These are phyloP conservation scores for Termitomyces sp. DNA, from an alignment of 768 basidiomycete genomes.

Conservation along the genomic window DNA sequence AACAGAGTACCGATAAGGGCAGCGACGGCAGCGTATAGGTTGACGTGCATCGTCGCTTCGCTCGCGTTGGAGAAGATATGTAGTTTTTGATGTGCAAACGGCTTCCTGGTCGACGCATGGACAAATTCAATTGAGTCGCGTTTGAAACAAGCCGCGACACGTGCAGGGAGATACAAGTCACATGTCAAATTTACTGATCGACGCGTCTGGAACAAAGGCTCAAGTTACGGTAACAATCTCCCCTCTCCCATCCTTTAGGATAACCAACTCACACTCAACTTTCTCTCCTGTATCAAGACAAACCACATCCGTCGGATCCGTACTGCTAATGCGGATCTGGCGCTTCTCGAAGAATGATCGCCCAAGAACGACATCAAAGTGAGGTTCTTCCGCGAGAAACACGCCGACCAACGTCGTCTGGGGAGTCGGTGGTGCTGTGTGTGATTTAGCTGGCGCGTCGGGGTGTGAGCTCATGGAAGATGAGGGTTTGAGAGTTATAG, in stretches of 20 bases:
- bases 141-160: background rate
- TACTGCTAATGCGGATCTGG: slow-evolving; percentile 73
- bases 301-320: slow-evolving; percentile 85
- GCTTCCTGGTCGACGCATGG: background rate
- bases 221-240: slow-evolving; percentile 88
- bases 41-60: background rate
- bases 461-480: slow-evolving; percentile 26
- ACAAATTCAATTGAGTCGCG: background rate
- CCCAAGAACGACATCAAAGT: slow-evolving; percentile 94
- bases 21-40: background rate
- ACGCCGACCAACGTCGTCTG: slow-evolving; percentile 53
- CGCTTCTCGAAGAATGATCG: slow-evolving; percentile 79
- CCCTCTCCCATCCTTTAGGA: slow-evolving; percentile 86
- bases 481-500: slow-evolving; percentile 62
- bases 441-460: slow-evolving; percentile 18
- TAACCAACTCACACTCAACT: slow-evolving; percentile 87
- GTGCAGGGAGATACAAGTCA: background rate
- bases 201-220: background rate
- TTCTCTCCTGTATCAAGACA: slow-evolving; percentile 92
- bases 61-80: background rate
- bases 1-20: background rate
- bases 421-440: slow-evolving; percentile 15
- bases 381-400: slow-evolving; percentile 89
- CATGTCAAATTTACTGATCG: background rate
- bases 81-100: background rate